Evolutionary conservation across 73 alveolate species (phyloP).

Genomic region (Tetrahymena borealis): DNA sequence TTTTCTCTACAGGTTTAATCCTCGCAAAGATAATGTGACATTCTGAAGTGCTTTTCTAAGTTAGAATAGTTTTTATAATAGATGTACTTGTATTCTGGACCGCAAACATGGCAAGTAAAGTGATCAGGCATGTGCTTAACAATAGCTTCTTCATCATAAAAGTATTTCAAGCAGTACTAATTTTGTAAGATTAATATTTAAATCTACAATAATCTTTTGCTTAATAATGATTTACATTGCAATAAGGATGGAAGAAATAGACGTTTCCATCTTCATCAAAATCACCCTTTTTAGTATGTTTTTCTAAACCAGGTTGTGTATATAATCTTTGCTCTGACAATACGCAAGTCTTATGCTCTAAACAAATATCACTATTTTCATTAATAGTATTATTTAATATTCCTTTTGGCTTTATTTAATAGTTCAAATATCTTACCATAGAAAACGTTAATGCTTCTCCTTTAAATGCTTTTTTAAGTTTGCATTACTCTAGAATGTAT

Average conservation of each 20-base stretch:
- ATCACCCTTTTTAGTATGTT: constrained; percentile 23
- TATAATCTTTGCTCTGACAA: constrained; percentile 2
- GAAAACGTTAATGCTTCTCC: constrained; percentile 18
- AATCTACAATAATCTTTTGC: not conserved
- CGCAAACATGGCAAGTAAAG: constrained; percentile 17
- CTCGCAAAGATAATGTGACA: constrained; percentile 33
- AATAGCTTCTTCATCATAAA: constrained; percentile 36
- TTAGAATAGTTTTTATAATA: constrained; percentile 19
- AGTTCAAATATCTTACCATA: not conserved
- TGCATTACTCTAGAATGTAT: not conserved
- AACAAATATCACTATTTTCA: constrained; percentile 8
- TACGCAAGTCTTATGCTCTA: constrained; percentile 22
- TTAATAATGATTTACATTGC: not conserved
- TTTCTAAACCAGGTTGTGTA: constrained; percentile 1
- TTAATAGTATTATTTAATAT: not conserved
- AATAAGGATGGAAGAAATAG: constrained; percentile 23
- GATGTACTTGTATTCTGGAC: not conserved
- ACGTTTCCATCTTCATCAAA: constrained; percentile 36
- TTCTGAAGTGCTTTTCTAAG: constrained; percentile 22
- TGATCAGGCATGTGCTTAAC: constrained; percentile 15
- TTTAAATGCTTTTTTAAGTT: constrained; percentile 14
- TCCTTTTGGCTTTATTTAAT: not conserved
- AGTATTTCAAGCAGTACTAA: constrained; percentile 16
- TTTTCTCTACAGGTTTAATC: constrained; percentile 11
- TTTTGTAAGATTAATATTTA: not conserved